phyloP scores from a whole-genome alignment of 495 filamentous ascomycete species.

The Cryomyces minteri region DNA sequence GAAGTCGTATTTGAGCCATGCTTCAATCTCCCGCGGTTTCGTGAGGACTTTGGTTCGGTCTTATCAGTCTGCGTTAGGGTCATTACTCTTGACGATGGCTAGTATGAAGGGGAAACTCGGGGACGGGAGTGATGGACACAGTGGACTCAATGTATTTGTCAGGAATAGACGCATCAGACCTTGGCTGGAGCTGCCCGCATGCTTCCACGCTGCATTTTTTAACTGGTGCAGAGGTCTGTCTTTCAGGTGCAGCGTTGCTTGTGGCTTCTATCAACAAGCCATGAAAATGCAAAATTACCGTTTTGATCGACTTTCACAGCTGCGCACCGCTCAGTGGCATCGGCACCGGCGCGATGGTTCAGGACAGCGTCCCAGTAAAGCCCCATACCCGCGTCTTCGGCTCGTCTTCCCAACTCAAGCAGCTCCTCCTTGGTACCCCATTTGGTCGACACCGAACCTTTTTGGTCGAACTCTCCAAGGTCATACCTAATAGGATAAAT shows the following conservation, averaged over 20 bases:
- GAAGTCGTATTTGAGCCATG: constrained; percentile 52
- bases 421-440: constrained; percentile 52
- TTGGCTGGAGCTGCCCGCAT: too few relatives aligned
- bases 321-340: constrained; percentile 37
- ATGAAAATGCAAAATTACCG: too few relatives aligned
- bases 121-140: too few relatives aligned
- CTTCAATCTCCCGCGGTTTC: constrained; percentile 40
- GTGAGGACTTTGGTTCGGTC: constrained; percentile 36
- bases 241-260: too few relatives aligned
- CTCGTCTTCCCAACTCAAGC: constrained; percentile 28
- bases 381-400: constrained; percentile 32
- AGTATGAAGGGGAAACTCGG: too few relatives aligned
- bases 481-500: constrained; percentile 22
- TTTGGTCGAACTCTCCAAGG: constrained; percentile 60
- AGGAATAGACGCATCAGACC: too few relatives aligned
- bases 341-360: constrained; percentile 58
- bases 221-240: too few relatives aligned
- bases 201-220: too few relatives aligned
- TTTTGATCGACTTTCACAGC: constrained; percentile 39
- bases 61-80: constrained; percentile 5
- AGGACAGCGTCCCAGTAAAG: constrained; percentile 60
- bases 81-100: too few relatives aligned
- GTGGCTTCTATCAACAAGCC: too few relatives aligned
- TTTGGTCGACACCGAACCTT: constrained; percentile 45
- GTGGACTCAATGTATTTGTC: too few relatives aligned